Evolutionary conservation across 495 filamentous ascomycete genomes (phyloP).

Genomic region (Astrothelium macrocarpum): DNA sequence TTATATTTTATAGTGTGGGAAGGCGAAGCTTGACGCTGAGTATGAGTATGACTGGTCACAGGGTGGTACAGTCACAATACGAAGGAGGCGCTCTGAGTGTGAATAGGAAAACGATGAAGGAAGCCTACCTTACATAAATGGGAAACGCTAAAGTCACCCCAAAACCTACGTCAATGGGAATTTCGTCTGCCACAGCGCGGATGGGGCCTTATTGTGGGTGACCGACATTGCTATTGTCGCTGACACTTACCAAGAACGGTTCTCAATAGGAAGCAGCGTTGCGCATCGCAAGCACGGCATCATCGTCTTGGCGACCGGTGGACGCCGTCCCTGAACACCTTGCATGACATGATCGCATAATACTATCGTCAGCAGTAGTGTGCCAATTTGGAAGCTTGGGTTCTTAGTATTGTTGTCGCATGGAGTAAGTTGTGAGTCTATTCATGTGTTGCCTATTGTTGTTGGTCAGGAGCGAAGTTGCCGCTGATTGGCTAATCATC

Average conservation of each 20-base stretch:
- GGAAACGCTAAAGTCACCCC: not conserved
- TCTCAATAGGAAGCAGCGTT: not conserved
- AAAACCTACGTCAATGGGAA: not conserved
- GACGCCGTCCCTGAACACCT: not conserved
- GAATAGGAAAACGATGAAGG: not conserved
- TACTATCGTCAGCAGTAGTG: no score
- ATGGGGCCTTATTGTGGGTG: not conserved
- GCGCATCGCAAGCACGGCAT: not conserved
- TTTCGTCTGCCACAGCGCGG: not conserved
- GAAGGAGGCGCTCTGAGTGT: not conserved
- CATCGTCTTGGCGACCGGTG: not conserved
- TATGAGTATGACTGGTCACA: not conserved
- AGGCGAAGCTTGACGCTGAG: no score
- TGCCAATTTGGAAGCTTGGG: no score
- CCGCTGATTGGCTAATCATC: not conserved
- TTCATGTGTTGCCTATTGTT: not conserved
- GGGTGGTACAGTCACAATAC: not conserved
- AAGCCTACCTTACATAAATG: not conserved
- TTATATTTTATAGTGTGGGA: not conserved
- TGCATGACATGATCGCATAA: no score
- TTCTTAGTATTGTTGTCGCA: not conserved
- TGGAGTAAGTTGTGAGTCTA: not conserved
- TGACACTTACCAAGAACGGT: not conserved
- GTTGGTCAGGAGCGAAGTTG: not conserved
- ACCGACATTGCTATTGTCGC: conserved; percentile 2